Evolutionary conservation across 371 early-diverging fungal species (phyloP).

Genomic region (Rhizopus arrhizus): DNA sequence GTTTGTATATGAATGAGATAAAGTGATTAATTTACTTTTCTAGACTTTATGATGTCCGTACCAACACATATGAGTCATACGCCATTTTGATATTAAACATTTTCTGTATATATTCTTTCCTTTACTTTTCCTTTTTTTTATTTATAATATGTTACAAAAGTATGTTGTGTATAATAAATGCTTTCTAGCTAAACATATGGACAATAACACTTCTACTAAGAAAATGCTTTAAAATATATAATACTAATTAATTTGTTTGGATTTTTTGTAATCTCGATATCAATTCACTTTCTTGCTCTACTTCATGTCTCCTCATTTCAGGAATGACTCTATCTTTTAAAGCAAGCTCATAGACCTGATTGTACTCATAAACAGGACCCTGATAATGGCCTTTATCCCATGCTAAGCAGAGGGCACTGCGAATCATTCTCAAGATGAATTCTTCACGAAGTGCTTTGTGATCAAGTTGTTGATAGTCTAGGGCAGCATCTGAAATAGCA

Average conservation of each 20-base stretch:
- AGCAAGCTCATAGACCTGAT: constrained; percentile 47
- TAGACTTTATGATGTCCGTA: neutral
- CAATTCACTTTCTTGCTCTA: constrained; percentile 42
- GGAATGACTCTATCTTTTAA: constrained; percentile 35
- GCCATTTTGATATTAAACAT: neutral
- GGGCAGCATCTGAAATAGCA: constrained; percentile 53
- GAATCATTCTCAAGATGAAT: constrained; percentile 56
- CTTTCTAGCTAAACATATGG: neutral
- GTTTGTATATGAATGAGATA: neutral
- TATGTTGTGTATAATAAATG: neutral
- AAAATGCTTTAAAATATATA: neutral
- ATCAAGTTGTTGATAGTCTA: constrained; percentile 32
- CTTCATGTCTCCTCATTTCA: constrained; percentile 36
- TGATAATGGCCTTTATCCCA: constrained; percentile 53
- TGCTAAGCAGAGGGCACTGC: constrained; percentile 53
- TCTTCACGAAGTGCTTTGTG: constrained; percentile 50
- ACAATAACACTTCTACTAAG: neutral
- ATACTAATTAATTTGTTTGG: neutral
- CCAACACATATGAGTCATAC: neutral
- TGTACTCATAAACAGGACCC: constrained; percentile 57
- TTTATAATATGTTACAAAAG: neutral
- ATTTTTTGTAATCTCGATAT: constrained; percentile 24
- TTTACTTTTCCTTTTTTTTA: constrained; percentile 3
- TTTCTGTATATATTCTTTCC: neutral
- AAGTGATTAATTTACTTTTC: neutral